Evolutionary conservation across 1,284 basidiomycete species (phyloP).

Genomic region (Kwoniella shivajii): DNA sequence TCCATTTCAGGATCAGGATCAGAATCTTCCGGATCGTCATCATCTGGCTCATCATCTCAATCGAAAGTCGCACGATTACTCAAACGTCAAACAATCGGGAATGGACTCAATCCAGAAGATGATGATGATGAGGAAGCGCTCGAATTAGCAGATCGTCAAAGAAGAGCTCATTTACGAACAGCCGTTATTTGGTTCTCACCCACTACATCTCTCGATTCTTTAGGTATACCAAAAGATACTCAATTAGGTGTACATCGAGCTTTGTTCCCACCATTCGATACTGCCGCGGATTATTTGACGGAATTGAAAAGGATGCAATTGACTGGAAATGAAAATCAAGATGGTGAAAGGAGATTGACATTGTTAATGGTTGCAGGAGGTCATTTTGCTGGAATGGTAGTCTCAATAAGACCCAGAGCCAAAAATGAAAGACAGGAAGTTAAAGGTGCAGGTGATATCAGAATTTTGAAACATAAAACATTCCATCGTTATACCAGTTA

Average conservation of each 20-base stretch:
- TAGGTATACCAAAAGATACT: slow-evolving; percentile 60
- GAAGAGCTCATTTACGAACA: slow-evolving; percentile 63
- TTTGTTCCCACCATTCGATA: slow-evolving; percentile 63
- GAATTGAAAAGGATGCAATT: slow-evolving; percentile 70
- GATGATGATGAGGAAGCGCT: slow-evolving; percentile 49
- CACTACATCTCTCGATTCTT: slow-evolving; percentile 48
- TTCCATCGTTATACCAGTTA: slow-evolving; percentile 98
- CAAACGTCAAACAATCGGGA: slow-evolving; percentile 59
- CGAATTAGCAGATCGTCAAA: slow-evolving; percentile 46
- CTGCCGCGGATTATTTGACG: slow-evolving; percentile 49
- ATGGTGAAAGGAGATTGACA: slow-evolving; percentile 78
- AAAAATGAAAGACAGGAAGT: slow-evolving; percentile 62
- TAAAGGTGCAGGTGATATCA: slow-evolving; percentile 62
- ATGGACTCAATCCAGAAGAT: slow-evolving; percentile 26
- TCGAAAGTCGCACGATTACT: slow-evolving; percentile 63
- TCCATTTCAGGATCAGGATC: slow-evolving; percentile 87
- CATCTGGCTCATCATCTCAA: slow-evolving; percentile 56
- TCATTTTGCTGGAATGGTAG: slow-evolving; percentile 92
- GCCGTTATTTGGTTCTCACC: slow-evolving; percentile 87
- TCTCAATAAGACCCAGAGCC: slow-evolving; percentile 59
- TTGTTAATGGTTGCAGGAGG: slow-evolving; percentile 96
- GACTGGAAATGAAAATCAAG: slow-evolving; percentile 54
- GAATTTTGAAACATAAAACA: slow-evolving; percentile 89
- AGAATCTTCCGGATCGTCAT: slow-evolving; percentile 63
- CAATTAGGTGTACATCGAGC: slow-evolving; percentile 88